Conservation (phyloP, 2,329 filamentous ascomycete genomes). For the Exophiala sideris region DNA sequence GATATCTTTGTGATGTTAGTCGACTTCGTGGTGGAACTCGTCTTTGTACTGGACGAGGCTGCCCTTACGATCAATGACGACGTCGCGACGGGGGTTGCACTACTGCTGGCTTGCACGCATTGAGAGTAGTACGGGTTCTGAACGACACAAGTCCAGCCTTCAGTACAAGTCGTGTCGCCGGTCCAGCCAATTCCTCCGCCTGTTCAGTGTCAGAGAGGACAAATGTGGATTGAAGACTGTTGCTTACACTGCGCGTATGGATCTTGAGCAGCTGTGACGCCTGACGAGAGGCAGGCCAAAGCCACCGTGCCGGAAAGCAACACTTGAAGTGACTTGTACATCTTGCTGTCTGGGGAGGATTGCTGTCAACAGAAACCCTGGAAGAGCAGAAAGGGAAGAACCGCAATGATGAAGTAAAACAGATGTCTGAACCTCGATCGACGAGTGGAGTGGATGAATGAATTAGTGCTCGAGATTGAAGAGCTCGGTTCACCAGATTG, state of each 20-base stretch:
- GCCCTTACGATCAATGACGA: not conserved
- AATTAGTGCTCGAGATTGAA: constrained; percentile 6
- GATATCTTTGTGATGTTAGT: no score
- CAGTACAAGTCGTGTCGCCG: constrained; percentile 34
- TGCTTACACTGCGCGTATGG: constrained; percentile 22
- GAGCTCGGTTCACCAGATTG: not conserved
- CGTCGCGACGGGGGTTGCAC: not conserved
- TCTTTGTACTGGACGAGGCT: not conserved
- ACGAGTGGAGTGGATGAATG: constrained; percentile 19
- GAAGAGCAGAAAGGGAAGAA: not conserved
- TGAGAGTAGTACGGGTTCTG: constrained; percentile 39
- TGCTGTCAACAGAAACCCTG: not conserved
- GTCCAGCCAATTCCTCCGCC: constrained; percentile 36
- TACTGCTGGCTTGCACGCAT: constrained; percentile 29
- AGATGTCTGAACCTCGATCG: constrained; percentile 18
- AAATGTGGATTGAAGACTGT: not conserved
- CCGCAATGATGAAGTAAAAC: constrained; percentile 9
- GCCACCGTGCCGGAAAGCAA: constrained; percentile 11
- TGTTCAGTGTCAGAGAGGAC: constrained; percentile 26
- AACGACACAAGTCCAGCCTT: constrained; percentile 34
- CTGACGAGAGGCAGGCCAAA: constrained; percentile 10
- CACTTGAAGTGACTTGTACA: constrained; percentile 11
- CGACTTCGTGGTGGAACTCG: no score
- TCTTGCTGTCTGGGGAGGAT: not conserved
- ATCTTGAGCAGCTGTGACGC: constrained; percentile 7